Percentiles rank a stretch among this genome's conserved stretches.
Evolutionary conservation across 495 filamentous ascomycete genomes (phyloP).

Genomic region (Amphirosellinia nigrospora): DNA sequence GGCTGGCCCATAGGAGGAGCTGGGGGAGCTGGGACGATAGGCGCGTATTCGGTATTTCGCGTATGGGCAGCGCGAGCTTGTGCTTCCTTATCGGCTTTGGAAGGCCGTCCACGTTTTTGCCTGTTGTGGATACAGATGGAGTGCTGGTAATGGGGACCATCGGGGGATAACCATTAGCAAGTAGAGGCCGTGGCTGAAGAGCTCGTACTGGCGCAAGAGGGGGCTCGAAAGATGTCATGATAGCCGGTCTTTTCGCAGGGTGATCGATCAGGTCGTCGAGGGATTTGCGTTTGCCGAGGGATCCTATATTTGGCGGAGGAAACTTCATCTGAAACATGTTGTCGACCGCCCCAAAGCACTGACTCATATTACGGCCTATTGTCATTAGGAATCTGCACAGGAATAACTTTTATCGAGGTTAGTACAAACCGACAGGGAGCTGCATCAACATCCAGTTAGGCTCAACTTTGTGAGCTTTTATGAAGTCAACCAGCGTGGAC

Average conservation of each 20-base stretch:
- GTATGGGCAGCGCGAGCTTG: constrained; percentile 39
- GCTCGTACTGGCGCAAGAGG: constrained; percentile 35
- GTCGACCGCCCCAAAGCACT: constrained; percentile 51
- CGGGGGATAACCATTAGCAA: constrained; percentile 45
- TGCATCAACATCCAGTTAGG: constrained; percentile 55
- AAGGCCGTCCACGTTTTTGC: constrained; percentile 43
- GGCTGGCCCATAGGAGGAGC: constrained; percentile 33
- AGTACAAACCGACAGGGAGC: constrained; percentile 52
- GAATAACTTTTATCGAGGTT: constrained; percentile 26
- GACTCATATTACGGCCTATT: constrained; percentile 56
- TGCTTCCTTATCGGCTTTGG: constrained; percentile 45
- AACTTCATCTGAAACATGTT: constrained; percentile 49
- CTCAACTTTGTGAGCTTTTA: constrained; percentile 49
- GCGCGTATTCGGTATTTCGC: constrained; percentile 43
- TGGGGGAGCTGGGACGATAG: constrained; percentile 47
- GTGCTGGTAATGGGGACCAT: constrained; percentile 23
- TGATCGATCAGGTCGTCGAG: constrained; percentile 50
- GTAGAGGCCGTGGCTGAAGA: constrained; percentile 39
- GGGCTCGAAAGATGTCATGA: constrained; percentile 40
- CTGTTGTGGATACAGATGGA: constrained; percentile 36
- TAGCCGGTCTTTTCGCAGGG: constrained; percentile 48
- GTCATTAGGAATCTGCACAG: constrained; percentile 34
- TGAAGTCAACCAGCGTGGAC: constrained; percentile 49
- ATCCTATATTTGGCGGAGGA: constrained; percentile 44
- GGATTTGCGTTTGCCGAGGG: constrained; percentile 50